Conservation (phyloP, 1,284 basidiomycete species). For the Rhodotorula sp. region DNA sequence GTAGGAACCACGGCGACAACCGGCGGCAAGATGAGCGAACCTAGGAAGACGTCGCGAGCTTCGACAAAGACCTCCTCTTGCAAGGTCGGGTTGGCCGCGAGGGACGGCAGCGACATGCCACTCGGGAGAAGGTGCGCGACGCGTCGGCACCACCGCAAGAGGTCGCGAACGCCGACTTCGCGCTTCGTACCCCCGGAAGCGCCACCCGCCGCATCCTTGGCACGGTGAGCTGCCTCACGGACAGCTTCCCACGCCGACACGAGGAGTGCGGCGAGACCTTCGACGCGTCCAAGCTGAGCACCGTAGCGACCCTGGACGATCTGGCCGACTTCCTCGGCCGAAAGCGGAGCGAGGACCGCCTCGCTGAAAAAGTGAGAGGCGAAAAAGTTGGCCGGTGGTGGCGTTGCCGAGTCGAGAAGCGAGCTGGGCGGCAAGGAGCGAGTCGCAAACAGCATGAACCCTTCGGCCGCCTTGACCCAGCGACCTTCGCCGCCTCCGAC, state of each 20-base stretch:
- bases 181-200: constrained; percentile 50
- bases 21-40: constrained; percentile 54
- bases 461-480: constrained; percentile 48
- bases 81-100: constrained; percentile 61
- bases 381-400: constrained; percentile 61
- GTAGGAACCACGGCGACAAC: constrained; percentile 25
- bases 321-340: constrained; percentile 62
- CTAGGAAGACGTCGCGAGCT: constrained; percentile 89
- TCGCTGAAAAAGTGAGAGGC: constrained; percentile 78
- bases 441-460: constrained; percentile 52
- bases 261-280: constrained; percentile 53
- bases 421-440: constrained; percentile 40
- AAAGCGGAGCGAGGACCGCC: constrained; percentile 63
- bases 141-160: constrained; percentile 75
- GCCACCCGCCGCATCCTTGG: constrained; percentile 37
- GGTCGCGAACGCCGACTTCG: constrained; percentile 72
- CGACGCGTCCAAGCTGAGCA: constrained; percentile 56
- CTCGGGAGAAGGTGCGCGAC: constrained; percentile 63
- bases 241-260: constrained; percentile 64
- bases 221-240: constrained; percentile 46
- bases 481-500: constrained; percentile 47
- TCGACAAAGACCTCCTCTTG: constrained; percentile 90
- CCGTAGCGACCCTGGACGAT: constrained; percentile 67
- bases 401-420: background rate
- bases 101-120: constrained; percentile 30